Base-by-base conservation (phyloP, 768 basidiomycete genomes). In the Thelephora ganbajun region DNA sequence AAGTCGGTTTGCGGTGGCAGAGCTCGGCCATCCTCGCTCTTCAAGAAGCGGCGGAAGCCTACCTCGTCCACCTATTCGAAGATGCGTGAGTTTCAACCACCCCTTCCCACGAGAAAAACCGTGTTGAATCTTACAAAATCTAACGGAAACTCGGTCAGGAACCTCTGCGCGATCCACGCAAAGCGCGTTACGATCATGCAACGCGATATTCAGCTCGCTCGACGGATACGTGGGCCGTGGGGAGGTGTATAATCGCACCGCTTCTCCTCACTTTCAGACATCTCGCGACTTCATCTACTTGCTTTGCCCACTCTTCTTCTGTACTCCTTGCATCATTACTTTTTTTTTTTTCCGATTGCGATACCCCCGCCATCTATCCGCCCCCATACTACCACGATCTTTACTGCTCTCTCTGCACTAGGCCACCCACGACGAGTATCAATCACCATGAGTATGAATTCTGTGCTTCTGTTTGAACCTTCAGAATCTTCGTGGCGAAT, bases 151-250 rank as follows among this genome's bases (percentile, higher is more conserved):
- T 43, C 50, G 33, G 48, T 26, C 51, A 96, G 92, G 37, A 96
- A 97, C 62, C 69, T 96, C 33, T 99, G 96, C 59, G 93, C 94
- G 5, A 87, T 99, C 54, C 94, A 98, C 58, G 94, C 94, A 13
- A 97, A 94, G 65, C 83, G 94, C 56, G 94, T 98, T 4, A 99
- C 94, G 5, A 83, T 97, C 56, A 97, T 97, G 93, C 90, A 91
- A 48, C 76, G 84, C 45, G 96, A 99, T 57, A 93, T 99, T 49
- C 94, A 97, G 58, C 80, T 99, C 46, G 96, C 96, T 19, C 74
- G 96, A 47, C 77, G 96, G 53, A 91, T 98, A 70, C 79, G 94
- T 44, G 94, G 94, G 2, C 80, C 83, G 42, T 92, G 85, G 83
- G 80, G 80, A 44, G 82, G 82, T 33, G 69, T 85, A 50, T 76